Evolutionary conservation across 2,329 filamentous ascomycete species (phyloP), one percentile per base, ranked within the genome.

Genomic region (Scedosporium minutisporum): DNA sequence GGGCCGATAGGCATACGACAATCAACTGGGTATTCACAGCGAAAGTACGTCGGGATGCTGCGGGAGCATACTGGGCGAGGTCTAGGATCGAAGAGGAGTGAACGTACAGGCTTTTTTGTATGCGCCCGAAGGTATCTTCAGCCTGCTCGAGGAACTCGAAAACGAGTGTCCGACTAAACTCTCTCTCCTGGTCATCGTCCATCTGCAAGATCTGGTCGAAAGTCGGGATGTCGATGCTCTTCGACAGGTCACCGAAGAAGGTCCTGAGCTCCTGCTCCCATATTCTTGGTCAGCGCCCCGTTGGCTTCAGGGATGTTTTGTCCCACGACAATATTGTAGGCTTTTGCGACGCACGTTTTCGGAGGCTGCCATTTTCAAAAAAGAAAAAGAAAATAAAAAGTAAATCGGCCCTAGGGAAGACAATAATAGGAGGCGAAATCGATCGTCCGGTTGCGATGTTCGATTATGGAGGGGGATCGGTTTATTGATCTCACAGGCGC

Each of bases 161-260:
- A 58, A 97, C 93, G 67, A 99, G 93, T 65, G 89, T 88, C 69
- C 82, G 85, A 77, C 90, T 96, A 80, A 97, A 97, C 58, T 96
- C 91, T 69, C 87, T 83, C 66, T 93, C 89, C 10, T 87, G 85
- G 67, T 90, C 88, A 66, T 97, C 95, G 74, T 99, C 95, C 93
- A 99, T 97, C 76, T 97, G 95, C 66, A 97, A 85, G 73, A 99
- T 97, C 80, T 97, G 95, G 69, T 88, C 87, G 70, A 99, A 99
- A 63, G 92, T 96, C 62, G 76, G 73, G 65, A 80, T 77, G 74
- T 97, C 93, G 75, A 99, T 87, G 72, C 82, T 82, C 67, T 95
- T 58, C 23, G 55, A 44, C 12, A 62, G 60, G 51, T 57, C 60
- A 21, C 33, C 33, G 38, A 62, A 55, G 51, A 57, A 42, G 38